phyloP scores from a whole-genome alignment of 2,329 filamentous ascomycete species.

The Lachnellula occidentalis region DNA sequence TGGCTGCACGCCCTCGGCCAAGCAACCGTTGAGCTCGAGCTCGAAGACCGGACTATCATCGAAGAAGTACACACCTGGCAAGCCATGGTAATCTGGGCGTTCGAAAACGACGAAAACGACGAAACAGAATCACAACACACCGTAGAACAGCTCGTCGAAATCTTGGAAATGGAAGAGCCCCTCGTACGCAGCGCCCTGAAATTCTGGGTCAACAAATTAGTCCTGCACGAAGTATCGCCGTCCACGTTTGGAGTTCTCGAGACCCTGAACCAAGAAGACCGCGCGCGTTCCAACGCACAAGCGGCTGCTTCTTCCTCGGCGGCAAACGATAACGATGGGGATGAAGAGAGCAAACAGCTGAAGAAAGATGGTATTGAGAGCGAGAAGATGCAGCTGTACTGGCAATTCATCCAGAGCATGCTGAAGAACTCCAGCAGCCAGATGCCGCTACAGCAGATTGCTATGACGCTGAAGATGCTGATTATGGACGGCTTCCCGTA shows the following conservation, averaged over 20 bases:
- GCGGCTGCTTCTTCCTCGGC: constrained; percentile 16
- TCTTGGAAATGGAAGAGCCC: constrained; percentile 67
- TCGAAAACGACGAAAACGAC: constrained; percentile 50
- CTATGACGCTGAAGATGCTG: constrained; percentile 93
- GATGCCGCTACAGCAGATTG: constrained; percentile 76
- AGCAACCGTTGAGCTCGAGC: constrained; percentile 72
- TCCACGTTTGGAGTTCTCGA: constrained; percentile 66
- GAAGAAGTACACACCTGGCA: constrained; percentile 78
- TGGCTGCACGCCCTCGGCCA: constrained; percentile 83
- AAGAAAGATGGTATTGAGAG: constrained; percentile 53
- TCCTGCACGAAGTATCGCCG: constrained; percentile 52
- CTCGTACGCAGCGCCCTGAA: constrained; percentile 60
- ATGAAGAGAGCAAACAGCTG: constrained; percentile 23
- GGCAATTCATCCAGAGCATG: constrained; percentile 92
- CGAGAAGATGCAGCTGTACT: constrained; percentile 69
- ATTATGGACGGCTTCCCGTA: constrained; percentile 84
- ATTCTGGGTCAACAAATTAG: constrained; percentile 66
- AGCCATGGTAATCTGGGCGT: constrained; percentile 81
- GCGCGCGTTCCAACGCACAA: constrained; percentile 27
- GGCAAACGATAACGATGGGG: constrained; percentile 16
- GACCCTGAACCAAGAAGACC: constrained; percentile 42
- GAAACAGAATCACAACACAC: constrained; percentile 31
- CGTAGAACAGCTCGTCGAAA: constrained; percentile 47
- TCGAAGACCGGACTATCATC: constrained; percentile 71
- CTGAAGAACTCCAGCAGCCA: constrained; percentile 78